Conservation (phyloP, 331 rosid genomes). For the Telfairia occidentalis region DNA sequence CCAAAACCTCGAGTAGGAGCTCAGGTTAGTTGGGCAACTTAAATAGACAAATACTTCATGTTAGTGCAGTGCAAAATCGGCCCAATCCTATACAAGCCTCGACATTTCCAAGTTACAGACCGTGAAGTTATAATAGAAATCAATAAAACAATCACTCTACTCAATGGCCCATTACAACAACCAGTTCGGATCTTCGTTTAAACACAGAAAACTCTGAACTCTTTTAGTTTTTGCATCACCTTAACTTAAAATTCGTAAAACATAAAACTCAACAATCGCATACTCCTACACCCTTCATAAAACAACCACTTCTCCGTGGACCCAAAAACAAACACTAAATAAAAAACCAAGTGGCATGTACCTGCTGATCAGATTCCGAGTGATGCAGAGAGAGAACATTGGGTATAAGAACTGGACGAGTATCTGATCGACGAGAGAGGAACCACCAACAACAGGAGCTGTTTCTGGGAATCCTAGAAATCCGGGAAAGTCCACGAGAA, state of each 20-base stretch:
- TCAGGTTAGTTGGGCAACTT: background rate
- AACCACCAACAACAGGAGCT: constrained; percentile 39
- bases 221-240: background rate
- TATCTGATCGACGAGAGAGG: constrained; percentile 20
- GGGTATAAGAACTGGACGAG: constrained; percentile 20
- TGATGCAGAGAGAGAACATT: constrained; percentile 15
- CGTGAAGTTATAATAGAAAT: background rate
- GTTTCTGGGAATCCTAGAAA: constrained; percentile 42
- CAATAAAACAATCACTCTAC: background rate
- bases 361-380: constrained; percentile 33
- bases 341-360: constrained; percentile 3
- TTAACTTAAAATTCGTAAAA: background rate
- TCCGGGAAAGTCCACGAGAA: constrained; percentile 42
- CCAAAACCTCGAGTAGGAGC: background rate
- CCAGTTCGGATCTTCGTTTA: background rate
- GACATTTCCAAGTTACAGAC: background rate
- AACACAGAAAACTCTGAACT: background rate
- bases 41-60: background rate
- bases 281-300: background rate
- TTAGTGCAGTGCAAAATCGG: background rate
- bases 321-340: background rate
- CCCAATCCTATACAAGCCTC: background rate
- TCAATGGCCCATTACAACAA: background rate
- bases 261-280: background rate
- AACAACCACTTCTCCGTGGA: background rate